Evolutionary conservation across 768 basidiomycete genomes (phyloP).

Genomic region (Suillus cothurnatus): DNA sequence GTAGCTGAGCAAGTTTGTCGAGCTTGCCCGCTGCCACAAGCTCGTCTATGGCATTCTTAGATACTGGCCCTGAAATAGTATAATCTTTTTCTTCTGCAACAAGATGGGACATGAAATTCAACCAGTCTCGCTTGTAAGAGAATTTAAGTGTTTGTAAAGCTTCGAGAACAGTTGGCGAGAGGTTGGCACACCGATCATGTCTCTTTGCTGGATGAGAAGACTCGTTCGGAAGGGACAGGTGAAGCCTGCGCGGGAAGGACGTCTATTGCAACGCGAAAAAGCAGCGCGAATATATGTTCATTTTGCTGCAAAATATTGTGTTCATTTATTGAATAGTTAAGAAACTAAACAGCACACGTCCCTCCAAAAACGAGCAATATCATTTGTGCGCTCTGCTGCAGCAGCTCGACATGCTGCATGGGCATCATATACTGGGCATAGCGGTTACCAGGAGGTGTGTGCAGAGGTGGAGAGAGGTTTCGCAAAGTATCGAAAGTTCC

Average conservation of each 20-base stretch:
- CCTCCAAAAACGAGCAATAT: no score
- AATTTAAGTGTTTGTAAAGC: conserved; percentile 12
- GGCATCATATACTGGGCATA: not conserved
- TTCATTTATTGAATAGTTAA: not conserved
- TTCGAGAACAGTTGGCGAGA: conserved; percentile 23
- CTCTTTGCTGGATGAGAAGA: conserved; percentile 9
- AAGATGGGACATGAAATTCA: conserved; percentile 20
- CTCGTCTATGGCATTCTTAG: conserved; percentile 3
- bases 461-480: not conserved
- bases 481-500: not conserved
- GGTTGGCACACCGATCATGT: conserved; percentile 24
- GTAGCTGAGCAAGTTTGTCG: not conserved
- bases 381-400: no score
- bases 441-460: no score
- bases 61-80: conserved; percentile 2
- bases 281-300: conserved; percentile 11
- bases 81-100: conserved; percentile 2
- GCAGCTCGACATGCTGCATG: no score
- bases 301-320: not conserved
- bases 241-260: not conserved
- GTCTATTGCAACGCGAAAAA: conserved; percentile 18
- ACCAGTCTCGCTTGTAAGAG: conserved; percentile 7
- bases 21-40: conserved; percentile 8
- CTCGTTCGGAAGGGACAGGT: not conserved
- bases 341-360: not conserved